Conservation (phyloP, 1,139 yeast species). For the Diutina catenulata region DNA sequence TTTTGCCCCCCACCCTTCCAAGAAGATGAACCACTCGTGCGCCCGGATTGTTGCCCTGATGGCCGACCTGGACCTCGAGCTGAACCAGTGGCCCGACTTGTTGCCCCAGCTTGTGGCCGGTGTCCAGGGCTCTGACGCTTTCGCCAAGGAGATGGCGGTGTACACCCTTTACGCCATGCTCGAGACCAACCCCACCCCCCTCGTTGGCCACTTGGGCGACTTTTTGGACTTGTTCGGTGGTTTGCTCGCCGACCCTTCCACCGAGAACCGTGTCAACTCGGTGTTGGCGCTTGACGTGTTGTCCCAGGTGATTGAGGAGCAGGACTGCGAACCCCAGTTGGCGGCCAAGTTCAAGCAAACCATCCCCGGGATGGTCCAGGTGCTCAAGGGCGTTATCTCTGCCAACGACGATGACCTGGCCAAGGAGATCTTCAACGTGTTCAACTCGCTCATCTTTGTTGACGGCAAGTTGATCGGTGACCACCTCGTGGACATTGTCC, state of each 20-base stretch:
- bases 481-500: slow-evolving; percentile 54
- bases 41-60: slow-evolving; percentile 86
- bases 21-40: slow-evolving; percentile 75
- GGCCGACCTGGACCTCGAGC: slow-evolving; percentile 60
- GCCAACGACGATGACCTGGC: slow-evolving; percentile 65
- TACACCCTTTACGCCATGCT: slow-evolving; percentile 68
- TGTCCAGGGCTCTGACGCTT: slow-evolving; percentile 41
- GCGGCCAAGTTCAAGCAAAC: slow-evolving; percentile 53
- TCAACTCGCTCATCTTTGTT: slow-evolving; percentile 65
- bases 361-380: slow-evolving; percentile 74
- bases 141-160: slow-evolving; percentile 74
- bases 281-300: slow-evolving; percentile 74
- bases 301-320: slow-evolving; percentile 54
- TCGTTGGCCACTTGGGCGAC: slow-evolving; percentile 51
- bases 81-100: slow-evolving; percentile 65
- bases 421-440: slow-evolving; percentile 70
- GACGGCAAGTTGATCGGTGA: slow-evolving; percentile 77
- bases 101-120: slow-evolving; percentile 62
- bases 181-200: slow-evolving; percentile 60
- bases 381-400: slow-evolving; percentile 62
- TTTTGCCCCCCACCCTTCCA: slow-evolving; percentile 33
- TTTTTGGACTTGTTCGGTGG: slow-evolving; percentile 57
- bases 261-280: slow-evolving; percentile 72
- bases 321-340: slow-evolving; percentile 31
- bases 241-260: slow-evolving; percentile 58